Base-by-base conservation (phyloP, 2,329 filamentous ascomycete genomes). In the Xylaria sp. region DNA sequence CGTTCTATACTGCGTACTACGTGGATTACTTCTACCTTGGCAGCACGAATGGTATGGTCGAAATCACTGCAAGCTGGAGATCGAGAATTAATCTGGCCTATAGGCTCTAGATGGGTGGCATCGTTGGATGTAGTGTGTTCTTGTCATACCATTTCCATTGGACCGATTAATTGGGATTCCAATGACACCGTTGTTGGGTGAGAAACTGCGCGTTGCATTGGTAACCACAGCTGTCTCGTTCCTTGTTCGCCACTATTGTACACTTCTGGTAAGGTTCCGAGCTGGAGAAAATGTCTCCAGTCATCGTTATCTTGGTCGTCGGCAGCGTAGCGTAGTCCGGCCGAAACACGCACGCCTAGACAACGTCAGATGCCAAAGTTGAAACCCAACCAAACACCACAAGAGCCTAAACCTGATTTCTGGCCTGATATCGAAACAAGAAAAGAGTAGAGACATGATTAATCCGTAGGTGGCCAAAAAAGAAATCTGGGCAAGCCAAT, bases 1-100 rank as follows among this genome's bases (percentile, higher is more conserved):
- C 53, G 25, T 27, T 56, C 42, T 29, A 51, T 25, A 10, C 17
- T n/a, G n/a, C n/a, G n/a, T n/a, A n/a, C 42, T 56, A 57, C 44
- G 25, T 51, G 61, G 61, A 63, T 36, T 44, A 15, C 53, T 20
- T 63, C 25, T 47, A 51, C 42, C 50, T 62, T 42, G 60, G 29
- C 45, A 31, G 36, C 45, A 29, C 33, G n/a, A 36, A n/a, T 38
- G 51, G 36, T 45, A 56, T 47, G 27, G 15, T 25, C 45, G 20
- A 29, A 33, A 11, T 27, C 29, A 13, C 31, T 56, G 11, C 25
- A n/a, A 36, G 36, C 29, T 63, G 27, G 36, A 33, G 33, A 25
- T 45, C 7, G 6, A 47, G 39, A 54, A 54, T 36, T 7, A 54
- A 54, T 17, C 39, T 42, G 27, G 45, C 20, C 29, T n/a, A 20